Conservation (phyloP, 257 asterid species). For the Buddleja alternifolia region DNA sequence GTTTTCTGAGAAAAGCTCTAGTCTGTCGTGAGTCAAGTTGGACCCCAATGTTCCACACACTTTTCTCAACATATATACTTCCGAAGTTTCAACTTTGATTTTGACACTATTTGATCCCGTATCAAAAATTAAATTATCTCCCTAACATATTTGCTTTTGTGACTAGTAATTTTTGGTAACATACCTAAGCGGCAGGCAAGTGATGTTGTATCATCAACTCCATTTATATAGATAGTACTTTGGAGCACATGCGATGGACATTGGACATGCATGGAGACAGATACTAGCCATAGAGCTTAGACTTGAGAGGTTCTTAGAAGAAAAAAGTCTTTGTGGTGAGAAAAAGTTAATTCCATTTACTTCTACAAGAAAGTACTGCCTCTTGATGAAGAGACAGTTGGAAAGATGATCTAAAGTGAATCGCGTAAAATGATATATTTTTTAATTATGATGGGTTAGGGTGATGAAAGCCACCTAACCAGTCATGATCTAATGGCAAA, state of each 20-base stretch:
- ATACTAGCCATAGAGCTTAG: conserved; percentile 19
- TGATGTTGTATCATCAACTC: conserved; percentile 41
- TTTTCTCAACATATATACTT: too few relatives aligned
- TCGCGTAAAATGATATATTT: not conserved
- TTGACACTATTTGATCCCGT: too few relatives aligned
- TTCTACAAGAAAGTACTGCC: not conserved
- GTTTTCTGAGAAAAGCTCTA: too few relatives aligned
- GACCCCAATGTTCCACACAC: too few relatives aligned
- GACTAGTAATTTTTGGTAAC: not conserved
- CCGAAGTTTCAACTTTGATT: too few relatives aligned
- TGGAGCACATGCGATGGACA: conserved; percentile 47
- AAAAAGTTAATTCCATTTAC: conserved; percentile 23
- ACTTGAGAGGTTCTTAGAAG: not conserved
- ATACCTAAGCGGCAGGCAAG: conserved; percentile 30
- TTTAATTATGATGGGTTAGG: not conserved
- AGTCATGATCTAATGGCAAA: not conserved
- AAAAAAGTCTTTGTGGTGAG: not conserved
- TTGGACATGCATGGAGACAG: conserved; percentile 4
- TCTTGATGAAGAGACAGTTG: not conserved
- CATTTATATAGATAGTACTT: conserved; percentile 26
- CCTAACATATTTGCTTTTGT: not conserved
- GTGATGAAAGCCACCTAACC: too few relatives aligned
- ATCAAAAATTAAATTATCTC: not conserved
- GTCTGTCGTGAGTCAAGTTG: too few relatives aligned
- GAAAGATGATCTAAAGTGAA: not conserved